Evolutionary conservation across 257 asterid species (phyloP).

Genomic region (Nicotiana tabacum): DNA sequence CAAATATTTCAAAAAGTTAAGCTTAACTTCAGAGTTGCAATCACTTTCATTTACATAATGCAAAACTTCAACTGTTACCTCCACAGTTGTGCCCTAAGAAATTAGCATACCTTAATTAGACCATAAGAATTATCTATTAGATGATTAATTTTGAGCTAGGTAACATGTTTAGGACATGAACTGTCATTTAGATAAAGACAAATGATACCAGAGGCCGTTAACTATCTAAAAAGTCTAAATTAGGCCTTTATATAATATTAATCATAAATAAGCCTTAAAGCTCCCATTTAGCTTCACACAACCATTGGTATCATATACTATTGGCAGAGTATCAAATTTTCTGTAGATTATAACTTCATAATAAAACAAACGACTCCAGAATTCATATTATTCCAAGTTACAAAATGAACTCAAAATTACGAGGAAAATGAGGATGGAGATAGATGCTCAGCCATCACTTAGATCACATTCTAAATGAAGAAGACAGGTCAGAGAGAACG

Average conservation of each 20-base stretch:
- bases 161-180: not conserved
- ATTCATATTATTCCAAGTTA: not conserved
- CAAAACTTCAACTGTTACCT: not conserved
- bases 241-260: not conserved
- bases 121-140: not conserved
- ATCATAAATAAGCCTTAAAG: not conserved
- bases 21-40: not conserved
- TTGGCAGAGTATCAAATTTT: too few relatives aligned
- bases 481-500: not conserved
- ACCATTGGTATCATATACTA: not conserved
- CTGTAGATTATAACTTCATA: not conserved
- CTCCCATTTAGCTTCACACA: not conserved
- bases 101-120: not conserved
- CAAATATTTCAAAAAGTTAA: not conserved
- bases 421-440: slow-evolving; percentile 5
- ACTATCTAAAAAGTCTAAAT: not conserved
- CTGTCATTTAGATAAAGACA: not conserved
- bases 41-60: not conserved
- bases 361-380: not conserved
- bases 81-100: not conserved
- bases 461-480: slow-evolving; percentile 6
- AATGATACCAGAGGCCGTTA: not conserved
- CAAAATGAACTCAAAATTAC: not conserved
- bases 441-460: not conserved
- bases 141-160: not conserved